Percentiles rank a stretch among this genome's conserved stretches.
Evolutionary conservation across 805 yeast species (phyloP).

Genomic region (Ogataea salicorniae): DNA sequence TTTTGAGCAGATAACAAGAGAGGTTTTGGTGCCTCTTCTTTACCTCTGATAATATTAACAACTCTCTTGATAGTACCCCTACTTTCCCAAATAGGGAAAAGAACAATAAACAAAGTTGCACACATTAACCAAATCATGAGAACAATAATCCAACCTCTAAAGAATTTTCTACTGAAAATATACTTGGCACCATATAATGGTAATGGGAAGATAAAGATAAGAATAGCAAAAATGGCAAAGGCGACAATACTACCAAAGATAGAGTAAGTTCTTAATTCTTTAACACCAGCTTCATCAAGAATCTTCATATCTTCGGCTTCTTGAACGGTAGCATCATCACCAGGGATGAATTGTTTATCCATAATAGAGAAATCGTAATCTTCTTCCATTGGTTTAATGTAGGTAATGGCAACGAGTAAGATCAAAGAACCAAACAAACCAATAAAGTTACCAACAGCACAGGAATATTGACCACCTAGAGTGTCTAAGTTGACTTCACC

Average conservation of each 20-base stretch:
- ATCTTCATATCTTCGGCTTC: constrained; percentile 26
- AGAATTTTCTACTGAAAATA: constrained; percentile 28
- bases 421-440: constrained; percentile 31
- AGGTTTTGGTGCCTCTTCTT: constrained; percentile 11
- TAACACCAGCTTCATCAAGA: constrained; percentile 11
- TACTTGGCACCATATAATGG: constrained; percentile 31
- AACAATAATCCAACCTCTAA: constrained; percentile 32
- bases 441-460: constrained; percentile 42
- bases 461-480: constrained; percentile 39
- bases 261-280: constrained; percentile 22
- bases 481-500: constrained; percentile 40
- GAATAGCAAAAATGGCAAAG: constrained; percentile 22
- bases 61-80: constrained; percentile 19
- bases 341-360: constrained; percentile 24
- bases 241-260: constrained; percentile 21
- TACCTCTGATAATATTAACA: constrained; percentile 13
- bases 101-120: constrained; percentile 28
- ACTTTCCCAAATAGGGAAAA: constrained; percentile 33
- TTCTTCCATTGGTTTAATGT: constrained; percentile 21
- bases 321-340: constrained; percentile 32
- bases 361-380: constrained; percentile 26
- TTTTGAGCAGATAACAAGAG: constrained; percentile 14
- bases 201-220: constrained; percentile 27
- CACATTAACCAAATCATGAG: constrained; percentile 31
- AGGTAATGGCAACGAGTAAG: constrained; percentile 27